These are phyloP conservation scores for Spiraea crenata DNA, from an alignment of 331 rosid species.

Conservation along the genomic window DNA sequence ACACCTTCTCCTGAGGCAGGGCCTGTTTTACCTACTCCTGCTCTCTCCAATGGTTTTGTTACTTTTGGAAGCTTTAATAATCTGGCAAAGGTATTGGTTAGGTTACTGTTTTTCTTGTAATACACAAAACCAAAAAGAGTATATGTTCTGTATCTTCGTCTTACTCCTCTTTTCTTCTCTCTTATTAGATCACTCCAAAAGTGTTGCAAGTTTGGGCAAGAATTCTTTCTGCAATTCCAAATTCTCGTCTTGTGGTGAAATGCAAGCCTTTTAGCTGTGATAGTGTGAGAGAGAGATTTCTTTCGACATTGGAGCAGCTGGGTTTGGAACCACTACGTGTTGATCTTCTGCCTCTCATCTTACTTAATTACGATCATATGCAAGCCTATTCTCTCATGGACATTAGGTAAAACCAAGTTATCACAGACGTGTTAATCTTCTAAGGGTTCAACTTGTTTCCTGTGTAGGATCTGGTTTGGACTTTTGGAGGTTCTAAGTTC, in stretches of 20 bases:
- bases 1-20: slow-evolving; percentile 91
- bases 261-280: slow-evolving; percentile 90
- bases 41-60: slow-evolving; percentile 76
- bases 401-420: slow-evolving; percentile 52
- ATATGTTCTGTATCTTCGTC: not conserved
- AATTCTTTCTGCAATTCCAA: slow-evolving; percentile 69
- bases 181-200: slow-evolving; percentile 66
- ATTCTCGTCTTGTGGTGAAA: slow-evolving; percentile 83
- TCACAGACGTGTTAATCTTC: not conserved
- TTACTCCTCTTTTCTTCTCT: slow-evolving; percentile 6
- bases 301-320: slow-evolving; percentile 69
- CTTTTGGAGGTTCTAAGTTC: not conserved
- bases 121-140: not conserved
- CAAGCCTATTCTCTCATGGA: slow-evolving; percentile 94
- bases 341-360: slow-evolving; percentile 83
- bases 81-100: slow-evolving; percentile 69
- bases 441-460: not conserved
- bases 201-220: slow-evolving; percentile 87
- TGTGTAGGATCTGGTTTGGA: slow-evolving; percentile 14
- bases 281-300: slow-evolving; percentile 77
- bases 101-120: slow-evolving; percentile 15
- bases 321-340: slow-evolving; percentile 81
- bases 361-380: slow-evolving; percentile 86
- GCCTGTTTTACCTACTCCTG: slow-evolving; percentile 66
- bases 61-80: slow-evolving; percentile 92